Percentiles rank a stretch among this genome's conserved stretches.
Conservation (phyloP, 2,329 filamentous ascomycete genomes). For the Fonsecaea pedrosoi region DNA sequence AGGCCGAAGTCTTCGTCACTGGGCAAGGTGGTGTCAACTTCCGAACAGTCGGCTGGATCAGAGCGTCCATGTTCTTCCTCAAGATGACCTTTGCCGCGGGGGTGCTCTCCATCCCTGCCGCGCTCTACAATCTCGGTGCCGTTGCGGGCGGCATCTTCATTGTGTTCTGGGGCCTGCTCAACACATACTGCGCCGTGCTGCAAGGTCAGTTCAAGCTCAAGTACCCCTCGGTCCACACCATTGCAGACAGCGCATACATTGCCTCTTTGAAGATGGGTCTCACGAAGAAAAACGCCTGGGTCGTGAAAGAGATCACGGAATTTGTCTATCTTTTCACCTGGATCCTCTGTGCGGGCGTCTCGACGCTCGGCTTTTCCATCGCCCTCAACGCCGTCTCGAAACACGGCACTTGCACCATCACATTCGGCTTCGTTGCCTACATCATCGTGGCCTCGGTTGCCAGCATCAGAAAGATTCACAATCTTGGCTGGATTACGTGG, state of each 20-base stretch:
- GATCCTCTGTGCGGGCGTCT: constrained; percentile 51
- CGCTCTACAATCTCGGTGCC: constrained; percentile 57
- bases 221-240: constrained; percentile 59
- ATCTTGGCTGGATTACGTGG: constrained; percentile 64
- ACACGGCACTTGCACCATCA: constrained; percentile 45
- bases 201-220: constrained; percentile 58
- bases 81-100: constrained; percentile 86
- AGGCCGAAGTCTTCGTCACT: constrained; percentile 55
- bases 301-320: constrained; percentile 55
- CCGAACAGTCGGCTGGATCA: constrained; percentile 57
- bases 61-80: constrained; percentile 56
- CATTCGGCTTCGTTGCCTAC: constrained; percentile 41
- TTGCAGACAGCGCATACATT: constrained; percentile 64
- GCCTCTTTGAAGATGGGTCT: constrained; percentile 49
- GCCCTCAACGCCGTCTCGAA: constrained; percentile 51
- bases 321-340: constrained; percentile 44
- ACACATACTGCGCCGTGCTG: constrained; percentile 57
- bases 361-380: constrained; percentile 52
- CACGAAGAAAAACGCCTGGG: constrained; percentile 4
- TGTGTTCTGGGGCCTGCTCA: constrained; percentile 57
- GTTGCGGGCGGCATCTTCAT: constrained; percentile 57
- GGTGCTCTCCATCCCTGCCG: constrained; percentile 74
- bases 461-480: constrained; percentile 42
- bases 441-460: constrained; percentile 39
- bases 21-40: constrained; percentile 55